phyloP scores from a whole-genome alignment of 2,329 filamentous ascomycete species.

The Talaromyces islandicus region DNA sequence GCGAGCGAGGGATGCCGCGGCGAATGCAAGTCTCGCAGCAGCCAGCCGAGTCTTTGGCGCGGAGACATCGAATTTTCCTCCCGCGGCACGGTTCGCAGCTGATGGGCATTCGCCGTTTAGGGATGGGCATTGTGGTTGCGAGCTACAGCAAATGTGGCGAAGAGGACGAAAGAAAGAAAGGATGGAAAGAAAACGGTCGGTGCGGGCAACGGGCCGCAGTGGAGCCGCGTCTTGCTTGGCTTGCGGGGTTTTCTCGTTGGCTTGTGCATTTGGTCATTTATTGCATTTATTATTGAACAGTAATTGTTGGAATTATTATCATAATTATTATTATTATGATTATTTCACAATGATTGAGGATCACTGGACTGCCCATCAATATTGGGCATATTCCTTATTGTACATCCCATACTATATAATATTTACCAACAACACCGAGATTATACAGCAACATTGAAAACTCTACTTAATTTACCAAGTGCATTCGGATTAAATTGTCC shows the following conservation, averaged over 20 bases:
- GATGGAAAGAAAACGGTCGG: not conserved
- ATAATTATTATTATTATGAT: no score
- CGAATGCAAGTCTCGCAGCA: slow-evolving; percentile 33
- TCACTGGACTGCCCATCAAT: no score
- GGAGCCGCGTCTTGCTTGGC: not conserved
- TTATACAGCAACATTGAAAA: no score
- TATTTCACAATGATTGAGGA: no score
- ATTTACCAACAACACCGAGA: no score
- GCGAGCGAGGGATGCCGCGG: slow-evolving; percentile 30
- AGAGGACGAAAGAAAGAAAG: not conserved
- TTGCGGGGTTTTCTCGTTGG: not conserved
- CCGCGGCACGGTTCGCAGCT: slow-evolving; percentile 37
- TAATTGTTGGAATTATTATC: no score
- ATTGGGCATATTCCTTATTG: no score
- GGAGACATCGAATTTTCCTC: slow-evolving; percentile 35
- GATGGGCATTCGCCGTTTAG: slow-evolving; percentile 29
- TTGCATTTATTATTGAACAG: no score
- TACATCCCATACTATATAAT: no score
- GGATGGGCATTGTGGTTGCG: not conserved
- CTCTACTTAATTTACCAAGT: no score
- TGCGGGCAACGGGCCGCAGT: not conserved
- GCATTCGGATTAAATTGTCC: no score
- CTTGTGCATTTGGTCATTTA: no score
- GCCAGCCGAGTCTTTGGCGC: slow-evolving; percentile 25
- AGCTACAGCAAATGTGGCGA: not conserved